Percentiles rank a stretch among this genome's conserved stretches.
Conservation (phyloP, 2,329 filamentous ascomycete species). For the Aureobasidium vineae region DNA sequence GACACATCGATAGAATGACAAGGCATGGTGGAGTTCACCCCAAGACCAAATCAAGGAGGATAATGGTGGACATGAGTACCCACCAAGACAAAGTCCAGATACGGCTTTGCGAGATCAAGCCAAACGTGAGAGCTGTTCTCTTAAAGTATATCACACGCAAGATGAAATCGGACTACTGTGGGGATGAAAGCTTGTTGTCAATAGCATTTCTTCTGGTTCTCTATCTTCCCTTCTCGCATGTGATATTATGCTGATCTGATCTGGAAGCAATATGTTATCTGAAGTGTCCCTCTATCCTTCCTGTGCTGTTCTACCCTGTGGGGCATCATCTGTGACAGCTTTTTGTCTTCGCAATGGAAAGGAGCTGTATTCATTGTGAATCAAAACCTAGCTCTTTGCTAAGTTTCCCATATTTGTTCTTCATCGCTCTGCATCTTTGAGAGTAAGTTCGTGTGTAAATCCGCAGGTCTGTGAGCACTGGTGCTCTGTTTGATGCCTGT, state of each 20-base stretch:
- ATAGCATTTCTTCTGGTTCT: not conserved
- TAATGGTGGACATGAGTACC: not conserved
- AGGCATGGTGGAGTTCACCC: too few relatives aligned
- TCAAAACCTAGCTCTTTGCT: not conserved
- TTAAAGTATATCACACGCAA: too few relatives aligned
- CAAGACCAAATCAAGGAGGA: not conserved
- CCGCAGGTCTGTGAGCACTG: not conserved
- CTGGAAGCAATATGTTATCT: not conserved
- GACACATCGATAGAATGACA: not conserved
- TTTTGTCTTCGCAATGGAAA: not conserved
- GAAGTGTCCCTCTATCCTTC: not conserved
- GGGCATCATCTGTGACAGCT: not conserved
- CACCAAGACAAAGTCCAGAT: too few relatives aligned
- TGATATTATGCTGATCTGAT: not conserved
- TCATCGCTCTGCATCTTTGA: not conserved
- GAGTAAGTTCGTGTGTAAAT: not conserved
- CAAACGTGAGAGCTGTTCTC: too few relatives aligned
- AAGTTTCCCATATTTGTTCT: not conserved
- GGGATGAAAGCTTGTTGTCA: not conserved
- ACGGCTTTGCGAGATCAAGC: too few relatives aligned
- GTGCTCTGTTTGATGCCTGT: not conserved
- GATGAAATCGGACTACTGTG: too few relatives aligned
- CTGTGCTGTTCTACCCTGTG: too few relatives aligned
- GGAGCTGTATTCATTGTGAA: not conserved
- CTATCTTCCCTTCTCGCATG: not conserved